phyloP scores from a whole-genome alignment of 257 asterid species.

The Agastache rugosa region DNA sequence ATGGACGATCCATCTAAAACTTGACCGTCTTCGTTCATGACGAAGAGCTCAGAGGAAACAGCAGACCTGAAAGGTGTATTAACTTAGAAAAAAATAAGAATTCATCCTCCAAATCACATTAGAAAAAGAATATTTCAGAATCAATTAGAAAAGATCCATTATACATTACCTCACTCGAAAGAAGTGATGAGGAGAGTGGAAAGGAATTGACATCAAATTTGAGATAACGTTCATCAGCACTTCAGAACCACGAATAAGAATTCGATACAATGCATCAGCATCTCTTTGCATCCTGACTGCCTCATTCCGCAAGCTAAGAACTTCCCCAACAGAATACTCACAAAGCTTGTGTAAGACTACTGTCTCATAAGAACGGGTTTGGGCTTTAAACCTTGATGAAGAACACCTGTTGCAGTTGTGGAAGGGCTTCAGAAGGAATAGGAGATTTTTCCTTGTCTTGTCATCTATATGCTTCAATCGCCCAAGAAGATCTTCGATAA shows the following conservation, averaged over 20 bases:
- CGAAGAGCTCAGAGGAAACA: slow-evolving; percentile 65
- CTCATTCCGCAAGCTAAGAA: slow-evolving; percentile 53
- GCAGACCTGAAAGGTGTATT: slow-evolving; percentile 57
- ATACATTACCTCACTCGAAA: slow-evolving; percentile 67
- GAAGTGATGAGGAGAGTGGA: slow-evolving; percentile 65
- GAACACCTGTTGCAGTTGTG: slow-evolving; percentile 38
- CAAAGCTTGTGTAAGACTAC: slow-evolving; percentile 55
- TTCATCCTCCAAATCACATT: slow-evolving; percentile 8
- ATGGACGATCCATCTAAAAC: slow-evolving; percentile 52
- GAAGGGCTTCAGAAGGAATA: slow-evolving; percentile 55
- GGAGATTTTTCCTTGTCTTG: slow-evolving; percentile 53
- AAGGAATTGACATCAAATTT: slow-evolving; percentile 65
- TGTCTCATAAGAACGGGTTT: slow-evolving; percentile 49
- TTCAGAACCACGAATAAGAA: slow-evolving; percentile 45
- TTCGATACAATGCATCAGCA: slow-evolving; percentile 36
- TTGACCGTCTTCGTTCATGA: slow-evolving; percentile 66
- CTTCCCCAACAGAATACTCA: slow-evolving; percentile 56
- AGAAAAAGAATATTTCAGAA: slow-evolving; percentile 11
- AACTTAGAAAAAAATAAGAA: not conserved
- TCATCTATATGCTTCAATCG: slow-evolving; percentile 53
- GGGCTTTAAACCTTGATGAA: slow-evolving; percentile 45
- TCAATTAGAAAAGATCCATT: slow-evolving; percentile 4
- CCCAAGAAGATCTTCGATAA: slow-evolving; percentile 66
- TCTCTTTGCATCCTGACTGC: slow-evolving; percentile 34
- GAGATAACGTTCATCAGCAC: slow-evolving; percentile 58